Conservation (phyloP, 345 rosid species). For the Arabis hirsuta region DNA sequence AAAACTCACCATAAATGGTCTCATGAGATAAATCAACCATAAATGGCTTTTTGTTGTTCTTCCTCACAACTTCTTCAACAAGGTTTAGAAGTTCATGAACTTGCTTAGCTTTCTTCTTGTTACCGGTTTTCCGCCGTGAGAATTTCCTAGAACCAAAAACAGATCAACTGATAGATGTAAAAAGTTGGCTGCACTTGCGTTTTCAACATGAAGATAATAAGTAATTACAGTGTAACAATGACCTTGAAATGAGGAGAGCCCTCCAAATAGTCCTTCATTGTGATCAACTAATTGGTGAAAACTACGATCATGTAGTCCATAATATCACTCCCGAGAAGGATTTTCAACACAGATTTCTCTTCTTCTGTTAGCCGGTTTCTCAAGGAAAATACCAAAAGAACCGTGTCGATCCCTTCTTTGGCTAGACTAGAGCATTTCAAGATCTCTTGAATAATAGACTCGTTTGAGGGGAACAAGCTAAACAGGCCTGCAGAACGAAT, state of each 20-base stretch:
- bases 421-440: constrained; percentile 67
- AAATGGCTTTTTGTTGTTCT: constrained; percentile 68
- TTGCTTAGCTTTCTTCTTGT: constrained; percentile 50
- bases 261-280: constrained; percentile 65
- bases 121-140: constrained; percentile 45
- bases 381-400: constrained; percentile 64
- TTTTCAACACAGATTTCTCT: constrained; percentile 66
- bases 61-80: constrained; percentile 48
- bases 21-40: constrained; percentile 61
- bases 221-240: constrained; percentile 1
- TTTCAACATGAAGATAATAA: background rate
- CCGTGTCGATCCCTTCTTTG: constrained; percentile 77
- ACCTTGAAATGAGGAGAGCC: constrained; percentile 74
- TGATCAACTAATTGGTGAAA: constrained; percentile 73
- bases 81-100: constrained; percentile 60
- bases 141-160: constrained; percentile 55
- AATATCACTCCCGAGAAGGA: constrained; percentile 67
- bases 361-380: constrained; percentile 69
- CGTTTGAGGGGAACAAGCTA: constrained; percentile 57
- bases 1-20: constrained; percentile 45
- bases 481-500: constrained; percentile 56
- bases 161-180: background rate
- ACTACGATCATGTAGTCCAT: constrained; percentile 70
- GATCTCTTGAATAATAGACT: constrained; percentile 63
- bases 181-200: background rate